Conservation (phyloP, 1,139 yeast species). For the Yamadazyma oceani region DNA sequence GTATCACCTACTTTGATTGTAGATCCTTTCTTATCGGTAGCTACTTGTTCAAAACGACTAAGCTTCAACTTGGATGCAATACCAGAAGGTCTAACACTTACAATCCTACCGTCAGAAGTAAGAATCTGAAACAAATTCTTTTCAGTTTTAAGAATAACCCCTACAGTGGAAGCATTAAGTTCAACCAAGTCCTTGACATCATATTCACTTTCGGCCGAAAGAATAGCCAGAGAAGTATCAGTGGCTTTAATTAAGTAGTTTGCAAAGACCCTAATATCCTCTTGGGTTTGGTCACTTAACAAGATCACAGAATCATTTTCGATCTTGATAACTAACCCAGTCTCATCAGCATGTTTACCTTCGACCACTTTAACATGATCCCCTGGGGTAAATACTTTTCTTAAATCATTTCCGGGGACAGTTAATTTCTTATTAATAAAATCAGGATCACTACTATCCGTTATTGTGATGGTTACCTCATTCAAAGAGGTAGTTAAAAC, state of each 20-base stretch:
- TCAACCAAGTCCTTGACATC: conserved; percentile 90
- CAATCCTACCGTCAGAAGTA: conserved; percentile 77
- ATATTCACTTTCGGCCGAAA: conserved; percentile 58
- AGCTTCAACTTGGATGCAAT: conserved; percentile 72
- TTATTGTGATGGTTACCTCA: conserved; percentile 60
- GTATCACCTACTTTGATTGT: conserved; percentile 90
- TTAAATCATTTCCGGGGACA: conserved; percentile 76
- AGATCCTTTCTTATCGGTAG: conserved; percentile 84
- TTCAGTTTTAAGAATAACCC: conserved; percentile 87
- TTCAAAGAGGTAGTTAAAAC: conserved; percentile 67
- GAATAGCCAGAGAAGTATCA: conserved; percentile 54
- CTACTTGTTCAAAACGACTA: conserved; percentile 68
- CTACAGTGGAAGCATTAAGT: conserved; percentile 81
- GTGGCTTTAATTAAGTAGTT: conserved; percentile 81
- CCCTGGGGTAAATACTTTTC: conserved; percentile 87
- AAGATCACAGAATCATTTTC: conserved; percentile 85
- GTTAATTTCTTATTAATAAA: conserved; percentile 51
- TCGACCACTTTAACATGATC: conserved; percentile 93
- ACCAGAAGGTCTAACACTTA: conserved; percentile 73
- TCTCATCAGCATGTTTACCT: conserved; percentile 90
- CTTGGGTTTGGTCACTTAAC: conserved; percentile 83
- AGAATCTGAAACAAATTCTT: conserved; percentile 81
- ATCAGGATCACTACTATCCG: conserved; percentile 52
- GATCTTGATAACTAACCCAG: conserved; percentile 87
- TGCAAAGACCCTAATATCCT: conserved; percentile 89